Base-by-base conservation (phyloP, 2,329 filamentous ascomycete species). In the Seiridium unicorne region DNA sequence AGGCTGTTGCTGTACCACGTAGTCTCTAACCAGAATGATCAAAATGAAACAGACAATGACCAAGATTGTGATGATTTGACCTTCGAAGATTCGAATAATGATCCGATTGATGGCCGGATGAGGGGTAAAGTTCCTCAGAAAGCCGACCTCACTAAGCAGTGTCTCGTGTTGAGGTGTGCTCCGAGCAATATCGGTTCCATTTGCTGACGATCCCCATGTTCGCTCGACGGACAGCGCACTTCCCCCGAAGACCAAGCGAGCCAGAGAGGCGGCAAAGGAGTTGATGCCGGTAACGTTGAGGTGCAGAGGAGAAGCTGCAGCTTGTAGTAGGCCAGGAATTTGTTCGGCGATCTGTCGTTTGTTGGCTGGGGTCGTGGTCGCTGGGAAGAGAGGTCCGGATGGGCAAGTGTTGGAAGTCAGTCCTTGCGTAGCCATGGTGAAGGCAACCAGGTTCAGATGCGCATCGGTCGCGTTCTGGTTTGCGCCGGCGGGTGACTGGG, bases 1-100 rank as follows among this genome's bases (percentile, higher is more conserved):
- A 4, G 94, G 95, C 71, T 99, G 95, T 73, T 99, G 95, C 73
- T 99, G 95, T 8, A 99, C 93, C 55, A 99, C 95, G 84, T 97
- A 99, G 77, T 99, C 95, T 51, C 96, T 83, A 51, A 99, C 97
- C 3, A 99, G 78, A 66, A 99, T 99, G 47, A 99, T 88, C n/a
- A 99, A 79, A 61, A 99, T 97, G 74, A 98, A 99, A 60, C 90
- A 93, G 49, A 97, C 84, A 6, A 99, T 94, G 55, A 98, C 92
- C 9, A 96, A 78, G 5, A 97, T 79, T 0, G 94, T 99, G 66
- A 99, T 97, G 53, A 98, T 85, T 71, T 97, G 93, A 3, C 95
- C 95, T 76, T 99, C 95, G 3, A 97, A 79, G 1, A 94, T 86
- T 66, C 93, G 89, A 57, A 98, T 88, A 13, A 97, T 77, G 56